Percentiles rank a stretch among this genome's conserved stretches.
Evolutionary conservation across 352 stramenopile species (phyloP).

Genomic region (Phytophthora sp.): DNA sequence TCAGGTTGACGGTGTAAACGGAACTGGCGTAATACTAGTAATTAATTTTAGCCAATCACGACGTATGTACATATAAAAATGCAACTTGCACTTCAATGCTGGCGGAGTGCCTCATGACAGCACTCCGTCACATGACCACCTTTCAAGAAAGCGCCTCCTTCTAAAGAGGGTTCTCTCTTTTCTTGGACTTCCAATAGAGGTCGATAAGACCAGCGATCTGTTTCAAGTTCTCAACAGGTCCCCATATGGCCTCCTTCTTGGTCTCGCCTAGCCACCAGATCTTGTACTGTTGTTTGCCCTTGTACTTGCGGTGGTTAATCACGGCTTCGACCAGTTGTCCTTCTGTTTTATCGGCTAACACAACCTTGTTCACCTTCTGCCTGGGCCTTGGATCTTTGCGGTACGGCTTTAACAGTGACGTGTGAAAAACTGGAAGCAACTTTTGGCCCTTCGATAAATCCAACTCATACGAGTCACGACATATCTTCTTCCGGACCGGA

Average conservation of each 20-base stretch:
- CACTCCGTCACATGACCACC: no score
- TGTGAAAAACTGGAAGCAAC: constrained; percentile 12
- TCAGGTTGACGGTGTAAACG: no score
- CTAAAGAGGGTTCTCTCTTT: no score
- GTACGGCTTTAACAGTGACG: constrained; percentile 8
- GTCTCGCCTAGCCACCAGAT: constrained; percentile 17
- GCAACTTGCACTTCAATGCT: no score
- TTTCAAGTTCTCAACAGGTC: constrained; percentile 11
- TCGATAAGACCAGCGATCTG: constrained; percentile 10
- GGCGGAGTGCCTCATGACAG: no score
- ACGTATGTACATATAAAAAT: no score
- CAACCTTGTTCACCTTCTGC: neutral
- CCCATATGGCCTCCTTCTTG: constrained; percentile 12
- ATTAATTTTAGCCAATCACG: no score
- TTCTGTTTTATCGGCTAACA: constrained; percentile 8
- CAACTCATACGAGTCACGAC: constrained; percentile 7
- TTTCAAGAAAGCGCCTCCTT: no score
- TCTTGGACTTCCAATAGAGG: constrained; percentile 12
- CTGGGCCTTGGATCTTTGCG: neutral
- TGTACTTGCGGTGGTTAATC: constrained; percentile 1
- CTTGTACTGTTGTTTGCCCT: constrained; percentile 17
- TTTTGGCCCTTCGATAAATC: constrained; percentile 1
- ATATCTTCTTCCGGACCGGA: neutral
- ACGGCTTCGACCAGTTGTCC: constrained; percentile 9
- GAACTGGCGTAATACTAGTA: no score